Base-by-base conservation (phyloP, 108 stramenopile species). In the Nannochloropsis oceanica region DNA sequence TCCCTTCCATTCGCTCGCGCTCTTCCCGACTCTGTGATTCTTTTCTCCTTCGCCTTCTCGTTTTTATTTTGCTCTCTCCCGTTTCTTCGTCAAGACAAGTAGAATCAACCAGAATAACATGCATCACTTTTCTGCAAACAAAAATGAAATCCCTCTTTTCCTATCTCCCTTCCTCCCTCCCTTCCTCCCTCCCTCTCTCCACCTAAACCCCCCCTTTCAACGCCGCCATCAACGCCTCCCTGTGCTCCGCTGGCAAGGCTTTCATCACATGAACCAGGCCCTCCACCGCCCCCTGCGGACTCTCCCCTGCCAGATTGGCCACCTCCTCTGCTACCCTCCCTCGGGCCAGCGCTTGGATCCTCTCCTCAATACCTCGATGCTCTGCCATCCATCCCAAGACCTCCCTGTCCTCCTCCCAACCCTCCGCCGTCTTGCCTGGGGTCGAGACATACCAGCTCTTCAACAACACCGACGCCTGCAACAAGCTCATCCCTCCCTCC, bases 301-400 rank as follows among this genome's bases (percentile, higher is more conserved):
- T 73, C 59, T 22, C 59, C 1, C 22, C 59, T 2, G 59, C 59
- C 59, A 73, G 7, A 8, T 2, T 22, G 59, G 59, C 59, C 59
- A 73, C 59, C 8, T 73, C 59, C 59, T 73, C n/a, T 2, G 59
- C 59, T 8, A 73, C 59, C 59, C 59, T 18, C 59, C 59, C 59
- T n/a, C n/a, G 59, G 59, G 59, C 59, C 59, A 73, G 59, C 59
- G 59, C 59, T n/a, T n/a, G 59, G n/a, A 73, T 73, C 3, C 59
- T 2, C 7, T 73, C 59, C 59, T 73, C 59, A n/a, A 73, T 73
- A 2, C 59, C 59, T 7, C 8, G 59, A 7, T 73, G 59, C n/a
- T 73, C 59, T 8, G 84, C 89, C 85, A 86, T 89, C 89, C 89
- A 89, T 10, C 11, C 80, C 27, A 89, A 83, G 26, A 89, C 85